phyloP scores from a whole-genome alignment of 108 stramenopile genomes.

The Skeletonema marinoi region DNA sequence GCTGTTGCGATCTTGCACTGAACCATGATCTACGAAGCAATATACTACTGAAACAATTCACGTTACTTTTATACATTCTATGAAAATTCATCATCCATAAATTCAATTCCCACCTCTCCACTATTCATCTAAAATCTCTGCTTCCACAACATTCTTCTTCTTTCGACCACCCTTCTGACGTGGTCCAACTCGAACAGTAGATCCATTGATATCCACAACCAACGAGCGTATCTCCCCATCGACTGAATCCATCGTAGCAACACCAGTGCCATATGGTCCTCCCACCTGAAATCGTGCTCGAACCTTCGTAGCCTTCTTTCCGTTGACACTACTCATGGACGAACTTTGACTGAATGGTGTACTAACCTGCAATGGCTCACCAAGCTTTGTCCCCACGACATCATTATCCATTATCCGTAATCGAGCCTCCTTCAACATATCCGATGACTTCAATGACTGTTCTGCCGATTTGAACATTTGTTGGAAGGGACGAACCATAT shows the following conservation, averaged over 20 bases:
- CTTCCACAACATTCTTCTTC: constrained; percentile 71
- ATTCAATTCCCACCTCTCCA: neutral
- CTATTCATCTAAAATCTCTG: constrained; percentile 61
- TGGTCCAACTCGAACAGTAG: neutral
- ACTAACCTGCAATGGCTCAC: constrained; percentile 64
- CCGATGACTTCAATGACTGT: constrained; percentile 58
- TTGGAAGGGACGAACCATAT: neutral
- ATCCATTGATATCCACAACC: constrained; percentile 56
- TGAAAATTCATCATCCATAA: neutral
- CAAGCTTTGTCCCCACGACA: constrained; percentile 37
- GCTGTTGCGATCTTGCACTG: too few relatives aligned
- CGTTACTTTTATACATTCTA: neutral
- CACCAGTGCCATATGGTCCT: constrained; percentile 50
- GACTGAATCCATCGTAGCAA: constrained; percentile 55
- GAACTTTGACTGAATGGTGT: constrained; percentile 71
- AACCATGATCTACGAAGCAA: too few relatives aligned
- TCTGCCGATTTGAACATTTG: constrained; percentile 27
- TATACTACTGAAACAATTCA: neutral
- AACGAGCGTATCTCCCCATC: constrained; percentile 57
- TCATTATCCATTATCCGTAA: constrained; percentile 50
- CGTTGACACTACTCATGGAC: constrained; percentile 61
- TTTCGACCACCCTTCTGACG: constrained; percentile 14
- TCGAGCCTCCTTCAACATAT: constrained; percentile 67
- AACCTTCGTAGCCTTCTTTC: constrained; percentile 49
- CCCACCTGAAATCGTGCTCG: constrained; percentile 63